These are phyloP conservation scores for Nymphaea thermarum DNA, from an alignment of 164 flowering plant genomes.

Conservation along the genomic window DNA sequence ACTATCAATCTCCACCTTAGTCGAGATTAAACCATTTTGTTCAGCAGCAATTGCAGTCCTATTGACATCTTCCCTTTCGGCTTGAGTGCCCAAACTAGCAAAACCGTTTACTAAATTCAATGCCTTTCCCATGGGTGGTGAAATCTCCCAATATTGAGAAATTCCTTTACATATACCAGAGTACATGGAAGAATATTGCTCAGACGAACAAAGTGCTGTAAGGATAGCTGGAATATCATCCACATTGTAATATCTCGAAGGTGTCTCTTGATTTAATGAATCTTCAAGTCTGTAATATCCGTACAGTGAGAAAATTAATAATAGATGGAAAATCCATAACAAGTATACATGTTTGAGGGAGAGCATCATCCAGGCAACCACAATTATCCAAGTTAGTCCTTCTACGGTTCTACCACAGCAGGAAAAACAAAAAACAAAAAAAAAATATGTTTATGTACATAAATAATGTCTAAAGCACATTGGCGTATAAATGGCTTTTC, in stretches of 20 bases:
- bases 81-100: constrained; percentile 2
- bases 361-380: too few species aligned
- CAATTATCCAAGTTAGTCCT: too few species aligned
- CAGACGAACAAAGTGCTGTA: constrained; percentile 35
- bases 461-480: too few species aligned
- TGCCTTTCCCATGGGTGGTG: constrained; percentile 15
- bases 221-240: constrained; percentile 57
- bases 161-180: constrained; percentile 50
- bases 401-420: too few species aligned
- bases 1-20: constrained; percentile 13
- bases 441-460: too few species aligned
- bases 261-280: constrained; percentile 21
- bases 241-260: constrained; percentile 50
- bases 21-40: constrained; percentile 4
- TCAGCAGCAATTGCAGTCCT: constrained; percentile 8
- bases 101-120: constrained; percentile 12
- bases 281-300: constrained; percentile 45
- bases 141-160: constrained; percentile 54
- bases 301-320: too few species aligned
- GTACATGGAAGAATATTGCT: constrained; percentile 33
- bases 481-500: too few species aligned
- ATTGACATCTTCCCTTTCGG: constrained; percentile 14
- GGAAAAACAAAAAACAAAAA: too few species aligned
- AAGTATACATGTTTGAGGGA: too few species aligned
- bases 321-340: too few species aligned